phyloP scores from a whole-genome alignment of 495 filamentous ascomycete species.

The Penicillium dipodomyicola region DNA sequence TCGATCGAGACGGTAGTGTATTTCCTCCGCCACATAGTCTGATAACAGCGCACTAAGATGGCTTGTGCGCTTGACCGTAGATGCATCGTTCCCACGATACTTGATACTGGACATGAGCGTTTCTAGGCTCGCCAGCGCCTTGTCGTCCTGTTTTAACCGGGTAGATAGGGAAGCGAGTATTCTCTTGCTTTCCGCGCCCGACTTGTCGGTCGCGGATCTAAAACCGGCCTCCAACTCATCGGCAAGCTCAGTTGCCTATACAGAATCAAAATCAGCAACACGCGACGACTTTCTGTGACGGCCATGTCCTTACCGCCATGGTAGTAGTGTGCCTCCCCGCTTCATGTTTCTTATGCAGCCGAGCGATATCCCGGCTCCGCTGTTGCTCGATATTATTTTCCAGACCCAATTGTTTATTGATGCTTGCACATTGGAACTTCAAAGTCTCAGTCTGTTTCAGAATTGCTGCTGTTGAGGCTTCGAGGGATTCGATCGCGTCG shows the following conservation, averaged over 20 bases:
- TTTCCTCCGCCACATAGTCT: constrained; percentile 37
- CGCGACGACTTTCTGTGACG: neutral
- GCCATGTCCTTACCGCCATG: constrained; percentile 30
- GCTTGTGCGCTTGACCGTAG: constrained; percentile 28
- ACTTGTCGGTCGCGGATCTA: constrained; percentile 33
- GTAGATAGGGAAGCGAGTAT: constrained; percentile 36
- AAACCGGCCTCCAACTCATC: constrained; percentile 34
- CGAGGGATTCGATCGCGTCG: constrained; percentile 35
- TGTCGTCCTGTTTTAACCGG: constrained; percentile 43
- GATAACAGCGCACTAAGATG: constrained; percentile 32
- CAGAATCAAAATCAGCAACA: constrained; percentile 17
- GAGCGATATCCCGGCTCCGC: constrained; percentile 28
- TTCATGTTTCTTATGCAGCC: constrained; percentile 40
- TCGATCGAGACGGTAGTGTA: constrained; percentile 45
- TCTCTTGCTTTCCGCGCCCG: constrained; percentile 33
- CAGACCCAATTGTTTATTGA: constrained; percentile 29
- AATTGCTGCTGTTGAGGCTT: constrained; percentile 37
- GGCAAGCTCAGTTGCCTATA: constrained; percentile 36
- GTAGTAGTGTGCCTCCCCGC: constrained; percentile 35
- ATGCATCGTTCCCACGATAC: constrained; percentile 30
- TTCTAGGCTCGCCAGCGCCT: constrained; percentile 31
- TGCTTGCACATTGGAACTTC: constrained; percentile 29
- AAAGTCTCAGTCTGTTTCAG: constrained; percentile 36
- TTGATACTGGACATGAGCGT: constrained; percentile 29
- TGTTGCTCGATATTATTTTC: constrained; percentile 26